A percentile compares a stretch with the other conserved stretches of the same genome.
Conservation (phyloP, 1,139 yeast genomes). For the Casaregolazyma lundiana region DNA sequence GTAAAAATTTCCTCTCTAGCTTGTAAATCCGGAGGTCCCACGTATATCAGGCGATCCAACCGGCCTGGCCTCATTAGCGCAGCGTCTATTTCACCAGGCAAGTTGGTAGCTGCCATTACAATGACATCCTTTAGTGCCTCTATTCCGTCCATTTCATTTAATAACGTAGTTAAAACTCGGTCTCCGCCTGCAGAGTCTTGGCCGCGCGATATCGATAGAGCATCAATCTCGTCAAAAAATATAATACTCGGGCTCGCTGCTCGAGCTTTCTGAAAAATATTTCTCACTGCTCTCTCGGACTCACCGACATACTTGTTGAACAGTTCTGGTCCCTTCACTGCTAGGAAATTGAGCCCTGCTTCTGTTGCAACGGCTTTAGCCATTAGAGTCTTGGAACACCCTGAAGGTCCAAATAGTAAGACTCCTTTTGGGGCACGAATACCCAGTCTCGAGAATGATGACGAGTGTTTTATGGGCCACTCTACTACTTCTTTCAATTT, state of each 20-base stretch:
- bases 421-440: constrained; percentile 93
- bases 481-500: constrained; percentile 87
- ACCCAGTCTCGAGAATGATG: constrained; percentile 70
- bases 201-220: constrained; percentile 72
- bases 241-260: constrained; percentile 91
- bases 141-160: constrained; percentile 94
- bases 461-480: constrained; percentile 81
- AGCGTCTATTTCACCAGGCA: constrained; percentile 89
- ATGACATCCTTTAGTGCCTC: constrained; percentile 91
- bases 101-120: constrained; percentile 89
- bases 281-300: constrained; percentile 83
- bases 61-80: constrained; percentile 93
- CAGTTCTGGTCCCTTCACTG: constrained; percentile 94
- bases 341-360: constrained; percentile 85
- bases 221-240: constrained; percentile 94
- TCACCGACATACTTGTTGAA: constrained; percentile 95
- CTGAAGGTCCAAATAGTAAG: constrained; percentile 91
- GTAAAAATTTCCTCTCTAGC: constrained; percentile 74
- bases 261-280: constrained; percentile 84
- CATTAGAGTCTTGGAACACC: constrained; percentile 96
- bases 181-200: constrained; percentile 44
- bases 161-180: constrained; percentile 79
- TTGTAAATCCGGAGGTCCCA: constrained; percentile 78
- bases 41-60: constrained; percentile 85
- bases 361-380: constrained; percentile 96